phyloP scores from a whole-genome alignment of 495 filamentous ascomycete genomes.

The Bryoglossum gracile region DNA sequence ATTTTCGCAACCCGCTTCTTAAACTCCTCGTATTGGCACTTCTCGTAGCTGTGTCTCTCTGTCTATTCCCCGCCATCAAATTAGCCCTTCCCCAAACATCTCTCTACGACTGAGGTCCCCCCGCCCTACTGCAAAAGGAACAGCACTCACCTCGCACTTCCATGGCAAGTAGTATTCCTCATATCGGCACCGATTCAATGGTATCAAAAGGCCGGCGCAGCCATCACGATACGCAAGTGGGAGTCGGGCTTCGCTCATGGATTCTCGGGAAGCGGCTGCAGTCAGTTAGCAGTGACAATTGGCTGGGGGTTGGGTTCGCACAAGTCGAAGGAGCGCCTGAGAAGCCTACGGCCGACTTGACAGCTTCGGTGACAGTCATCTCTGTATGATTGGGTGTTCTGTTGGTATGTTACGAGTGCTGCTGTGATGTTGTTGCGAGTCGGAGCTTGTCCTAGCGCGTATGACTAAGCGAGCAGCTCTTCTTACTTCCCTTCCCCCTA shows the following conservation, averaged over 20 bases:
- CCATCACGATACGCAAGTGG: slow-evolving; percentile 88
- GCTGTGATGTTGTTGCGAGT: too few species aligned
- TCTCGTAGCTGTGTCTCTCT: slow-evolving; percentile 95
- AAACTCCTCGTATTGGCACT: slow-evolving; percentile 98
- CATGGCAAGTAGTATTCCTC: slow-evolving; percentile 92
- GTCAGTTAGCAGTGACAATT: slow-evolving; percentile 16
- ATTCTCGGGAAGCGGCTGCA: slow-evolving; percentile 67
- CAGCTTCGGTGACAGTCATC: slow-evolving; percentile 40
- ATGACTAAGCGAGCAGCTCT: too few species aligned
- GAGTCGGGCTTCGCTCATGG: slow-evolving; percentile 86
- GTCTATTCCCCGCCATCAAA: slow-evolving; percentile 59
- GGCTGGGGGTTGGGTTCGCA: not conserved
- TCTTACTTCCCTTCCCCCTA: too few species aligned
- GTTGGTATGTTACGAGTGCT: too few species aligned
- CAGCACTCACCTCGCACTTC: slow-evolving; percentile 82
- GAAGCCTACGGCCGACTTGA: slow-evolving; percentile 41
- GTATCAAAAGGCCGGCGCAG: slow-evolving; percentile 89
- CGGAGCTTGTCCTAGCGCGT: too few species aligned
- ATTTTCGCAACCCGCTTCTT: slow-evolving; percentile 98
- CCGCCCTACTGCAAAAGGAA: too few species aligned
- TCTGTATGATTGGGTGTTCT: too few species aligned
- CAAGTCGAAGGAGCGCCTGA: not conserved
- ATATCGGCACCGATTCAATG: slow-evolving; percentile 87
- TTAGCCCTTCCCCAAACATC: too few species aligned
- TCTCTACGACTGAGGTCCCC: too few species aligned